Conservation (phyloP, 140 eudicot species). For the Flaveria floridana region DNA sequence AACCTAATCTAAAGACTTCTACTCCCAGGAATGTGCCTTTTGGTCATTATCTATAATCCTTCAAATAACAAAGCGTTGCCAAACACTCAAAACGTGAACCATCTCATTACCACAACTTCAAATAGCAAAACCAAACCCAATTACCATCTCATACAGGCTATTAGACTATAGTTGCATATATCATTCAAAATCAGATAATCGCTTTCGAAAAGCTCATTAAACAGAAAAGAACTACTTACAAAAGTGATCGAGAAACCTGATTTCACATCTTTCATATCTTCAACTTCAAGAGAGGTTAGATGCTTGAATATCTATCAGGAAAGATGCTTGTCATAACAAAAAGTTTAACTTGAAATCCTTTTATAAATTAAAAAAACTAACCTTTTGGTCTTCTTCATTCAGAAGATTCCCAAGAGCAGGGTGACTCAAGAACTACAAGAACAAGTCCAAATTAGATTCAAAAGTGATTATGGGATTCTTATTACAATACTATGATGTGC, state of each 20-base stretch:
- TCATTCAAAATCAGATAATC: neutral
- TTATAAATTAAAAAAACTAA: slow-evolving; percentile 15
- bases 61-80: neutral
- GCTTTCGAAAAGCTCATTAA: neutral
- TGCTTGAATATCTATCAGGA: slow-evolving; percentile 56
- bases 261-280: slow-evolving; percentile 65
- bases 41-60: neutral
- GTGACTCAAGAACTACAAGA: slow-evolving; percentile 70
- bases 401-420: slow-evolving; percentile 65
- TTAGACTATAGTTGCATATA: neutral
- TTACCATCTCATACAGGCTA: neutral
- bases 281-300: slow-evolving; percentile 60
- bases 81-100: neutral
- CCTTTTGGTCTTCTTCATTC: slow-evolving; percentile 72
- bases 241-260: slow-evolving; percentile 68
- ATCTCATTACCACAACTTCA: neutral
- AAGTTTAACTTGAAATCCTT: neutral
- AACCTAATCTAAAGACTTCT: neutral
- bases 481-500: neutral
- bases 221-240: slow-evolving; percentile 43
- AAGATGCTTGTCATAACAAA: neutral
- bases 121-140: neutral
- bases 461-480: neutral
- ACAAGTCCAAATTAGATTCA: neutral
- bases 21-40: slow-evolving; percentile 1